Base-by-base conservation (phyloP, 768 basidiomycete genomes). In the Leccinum obscurum region DNA sequence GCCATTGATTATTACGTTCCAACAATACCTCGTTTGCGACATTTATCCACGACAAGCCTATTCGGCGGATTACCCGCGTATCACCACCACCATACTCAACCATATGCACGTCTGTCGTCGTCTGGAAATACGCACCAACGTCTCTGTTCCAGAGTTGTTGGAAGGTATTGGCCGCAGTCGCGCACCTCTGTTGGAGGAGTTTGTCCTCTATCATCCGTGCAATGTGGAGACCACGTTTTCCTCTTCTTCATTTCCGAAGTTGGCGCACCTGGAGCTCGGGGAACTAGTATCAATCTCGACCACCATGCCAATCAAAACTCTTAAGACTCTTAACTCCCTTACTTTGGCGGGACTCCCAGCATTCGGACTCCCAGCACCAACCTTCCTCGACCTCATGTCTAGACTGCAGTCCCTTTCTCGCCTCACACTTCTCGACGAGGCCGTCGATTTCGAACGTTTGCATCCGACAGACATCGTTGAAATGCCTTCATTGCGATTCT, bases 131-230 rank as follows among this genome's bases (percentile, higher is more conserved):
- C 64, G 52, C 20, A 72, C 66, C 54, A 66, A 70, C 41, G 54
- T 64, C 22, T 26, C 57, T n/a, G n/a, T 72, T 39, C 70, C 66
- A 13, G 71, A 64, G 54, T 37, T 74, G 7, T 30, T 74, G 54
- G 60, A 68, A 11, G 63, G 62, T 53, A 62, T 74, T 20, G 56
- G 62, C 59, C 60, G 51, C 30, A 66, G 52, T 53, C 56, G 28
- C 10, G 72, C 72, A 10, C 70, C 70, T 20, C 55, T 72, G 37
- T 54, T 72, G 26, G 50, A 74, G 44, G 64, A 74, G 58, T 30
- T 72, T 17, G n/a, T 61, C 22, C 62, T 72, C 17, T 58, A 70
- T 54, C 66, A 72, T 54, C 70, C 70, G 20, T 56, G 58, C 49
- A 59, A 53, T 14, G 51, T 17, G 54, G 62, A 64, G 20, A 59